phyloP scores from a whole-genome alignment of 2,329 filamentous ascomycete species.

The Aspergillus tubingensis region DNA sequence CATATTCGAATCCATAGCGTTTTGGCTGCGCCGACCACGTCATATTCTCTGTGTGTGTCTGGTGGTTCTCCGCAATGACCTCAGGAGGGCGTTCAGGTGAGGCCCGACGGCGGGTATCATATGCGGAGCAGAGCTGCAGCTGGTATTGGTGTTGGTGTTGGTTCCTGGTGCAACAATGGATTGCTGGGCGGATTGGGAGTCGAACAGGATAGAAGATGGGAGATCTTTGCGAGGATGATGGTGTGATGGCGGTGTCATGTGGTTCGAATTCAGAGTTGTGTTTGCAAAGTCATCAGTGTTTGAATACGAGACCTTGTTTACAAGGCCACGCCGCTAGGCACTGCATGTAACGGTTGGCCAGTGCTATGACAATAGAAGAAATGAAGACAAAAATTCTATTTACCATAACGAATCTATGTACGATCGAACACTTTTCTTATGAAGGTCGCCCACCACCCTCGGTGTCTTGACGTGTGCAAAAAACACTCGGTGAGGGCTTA shows the following conservation, averaged over 20 bases:
- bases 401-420: constrained; percentile 8
- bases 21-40: neutral
- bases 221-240: neutral
- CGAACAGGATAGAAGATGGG: neutral
- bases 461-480: too few relatives aligned
- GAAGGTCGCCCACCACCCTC: constrained; percentile 26
- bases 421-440: constrained; percentile 11
- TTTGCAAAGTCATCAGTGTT: too few relatives aligned
- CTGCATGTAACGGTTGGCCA: too few relatives aligned
- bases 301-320: too few relatives aligned
- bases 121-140: neutral
- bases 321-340: too few relatives aligned
- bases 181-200: neutral
- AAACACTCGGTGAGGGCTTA: constrained; percentile 24
- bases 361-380: too few relatives aligned
- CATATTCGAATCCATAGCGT: neutral
- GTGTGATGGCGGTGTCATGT: neutral
- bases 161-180: neutral
- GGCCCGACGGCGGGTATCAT: neutral
- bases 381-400: neutral
- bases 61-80: neutral
- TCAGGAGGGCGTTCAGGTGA: neutral
- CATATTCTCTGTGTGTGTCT: neutral
- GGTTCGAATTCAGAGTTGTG: too few relatives aligned
- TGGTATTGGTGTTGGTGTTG: neutral